Evolutionary conservation across 1,284 basidiomycete genomes (phyloP).

Genomic region (Trichosporon asahii): DNA sequence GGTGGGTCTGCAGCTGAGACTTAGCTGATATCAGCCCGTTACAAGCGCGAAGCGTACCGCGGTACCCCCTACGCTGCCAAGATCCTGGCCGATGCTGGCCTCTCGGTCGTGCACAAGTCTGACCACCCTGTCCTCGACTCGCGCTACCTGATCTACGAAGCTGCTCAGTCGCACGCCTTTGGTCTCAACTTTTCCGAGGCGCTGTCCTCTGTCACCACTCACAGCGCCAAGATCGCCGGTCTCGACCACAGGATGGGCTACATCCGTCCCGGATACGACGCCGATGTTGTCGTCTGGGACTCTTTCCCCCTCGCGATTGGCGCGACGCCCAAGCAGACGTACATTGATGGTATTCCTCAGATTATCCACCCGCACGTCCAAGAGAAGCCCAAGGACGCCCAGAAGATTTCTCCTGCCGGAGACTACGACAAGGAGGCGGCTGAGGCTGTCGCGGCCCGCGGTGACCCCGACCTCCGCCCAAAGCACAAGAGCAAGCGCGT

Average conservation of each 20-base stretch:
- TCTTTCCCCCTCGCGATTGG: slow-evolving; percentile 72
- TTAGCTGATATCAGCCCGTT: slow-evolving; percentile 41
- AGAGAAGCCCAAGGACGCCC: slow-evolving; percentile 44
- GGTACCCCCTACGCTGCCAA: slow-evolving; percentile 80
- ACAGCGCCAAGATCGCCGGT: slow-evolving; percentile 71
- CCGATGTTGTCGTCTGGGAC: slow-evolving; percentile 81
- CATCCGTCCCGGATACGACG: slow-evolving; percentile 60
- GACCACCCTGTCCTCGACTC: slow-evolving; percentile 69
- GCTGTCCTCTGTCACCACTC: slow-evolving; percentile 66
- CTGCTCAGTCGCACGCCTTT: slow-evolving; percentile 79
- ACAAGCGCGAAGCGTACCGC: slow-evolving; percentile 81
- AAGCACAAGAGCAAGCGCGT: slow-evolving; percentile 38
- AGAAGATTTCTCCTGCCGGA: slow-evolving; percentile 39
- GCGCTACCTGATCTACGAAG: slow-evolving; percentile 74
- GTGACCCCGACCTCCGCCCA: slow-evolving; percentile 46
- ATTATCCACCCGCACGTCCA: slow-evolving; percentile 41
- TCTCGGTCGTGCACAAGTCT: slow-evolving; percentile 65
- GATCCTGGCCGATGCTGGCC: slow-evolving; percentile 69
- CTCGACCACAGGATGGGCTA: slow-evolving; percentile 77
- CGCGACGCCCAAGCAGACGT: slow-evolving; percentile 57
- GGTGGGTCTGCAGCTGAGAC: slow-evolving; percentile 18
- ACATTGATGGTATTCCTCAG: slow-evolving; percentile 61
- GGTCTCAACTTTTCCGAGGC: slow-evolving; percentile 50
- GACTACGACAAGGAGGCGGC: slow-evolving; percentile 44
- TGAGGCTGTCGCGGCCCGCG: slow-evolving; percentile 42